phyloP scores from a whole-genome alignment of 352 stramenopile genomes.

The Pythium periplocum region DNA sequence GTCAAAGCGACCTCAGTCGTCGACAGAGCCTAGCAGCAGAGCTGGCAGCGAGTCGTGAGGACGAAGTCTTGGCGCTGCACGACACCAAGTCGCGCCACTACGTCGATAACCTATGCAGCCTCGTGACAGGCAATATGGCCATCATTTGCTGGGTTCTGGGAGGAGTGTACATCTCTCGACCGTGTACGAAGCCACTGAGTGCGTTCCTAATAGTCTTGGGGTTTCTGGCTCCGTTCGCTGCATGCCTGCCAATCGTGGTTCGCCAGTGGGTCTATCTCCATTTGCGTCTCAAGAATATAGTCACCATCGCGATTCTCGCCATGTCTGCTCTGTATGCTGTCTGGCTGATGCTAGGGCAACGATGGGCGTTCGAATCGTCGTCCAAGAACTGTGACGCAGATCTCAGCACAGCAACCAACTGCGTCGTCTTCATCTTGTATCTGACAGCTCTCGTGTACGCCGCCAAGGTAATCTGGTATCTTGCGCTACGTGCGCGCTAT shows the following conservation, averaged over 20 bases:
- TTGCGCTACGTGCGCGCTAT: conserved; percentile 28
- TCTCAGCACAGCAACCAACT: conserved; percentile 26
- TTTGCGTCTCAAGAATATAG: conserved; percentile 20
- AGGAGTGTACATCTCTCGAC: conserved; percentile 15
- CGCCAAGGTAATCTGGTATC: conserved; percentile 33
- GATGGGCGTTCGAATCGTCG: conserved; percentile 31
- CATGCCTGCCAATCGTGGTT: conserved; percentile 25
- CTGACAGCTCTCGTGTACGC: conserved; percentile 24
- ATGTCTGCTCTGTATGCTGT: conserved; percentile 17
- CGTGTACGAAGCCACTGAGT: conserved; percentile 27
- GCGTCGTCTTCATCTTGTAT: conserved; percentile 28
- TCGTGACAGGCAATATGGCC: conserved; percentile 31
- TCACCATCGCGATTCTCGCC: conserved; percentile 12
- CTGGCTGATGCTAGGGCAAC: conserved; percentile 29
- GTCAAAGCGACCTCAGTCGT: neutral
- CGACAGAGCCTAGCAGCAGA: conserved; percentile 8
- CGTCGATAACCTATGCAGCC: conserved; percentile 31
- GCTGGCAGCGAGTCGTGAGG: conserved; percentile 13
- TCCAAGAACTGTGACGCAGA: conserved; percentile 26
- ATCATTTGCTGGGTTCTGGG: conserved; percentile 27
- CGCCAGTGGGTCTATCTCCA: conserved; percentile 42
- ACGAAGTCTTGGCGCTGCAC: conserved; percentile 19
- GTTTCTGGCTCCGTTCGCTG: conserved; percentile 24
- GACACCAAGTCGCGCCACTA: conserved; percentile 19
- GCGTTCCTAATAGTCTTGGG: conserved; percentile 26